A percentile compares a stretch with the other conserved stretches of the same genome.
Conservation (phyloP, 2,329 filamentous ascomycete species). For the Ustilaginoidea virens region DNA sequence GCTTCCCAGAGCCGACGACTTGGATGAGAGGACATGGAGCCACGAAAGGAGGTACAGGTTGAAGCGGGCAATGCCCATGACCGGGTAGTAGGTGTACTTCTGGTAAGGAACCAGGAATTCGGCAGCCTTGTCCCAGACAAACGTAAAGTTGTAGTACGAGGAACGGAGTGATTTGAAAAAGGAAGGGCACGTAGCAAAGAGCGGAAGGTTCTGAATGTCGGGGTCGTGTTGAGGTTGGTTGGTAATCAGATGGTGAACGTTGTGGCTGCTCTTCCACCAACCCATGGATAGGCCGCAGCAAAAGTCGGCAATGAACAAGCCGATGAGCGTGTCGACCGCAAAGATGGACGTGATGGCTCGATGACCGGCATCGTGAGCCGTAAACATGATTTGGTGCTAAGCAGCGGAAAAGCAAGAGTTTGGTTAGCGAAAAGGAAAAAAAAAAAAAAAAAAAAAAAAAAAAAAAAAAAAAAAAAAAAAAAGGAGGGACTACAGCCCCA, state of each 20-base stretch:
- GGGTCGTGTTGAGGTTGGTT: conserved; percentile 47
- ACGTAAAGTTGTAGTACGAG: conserved; percentile 49
- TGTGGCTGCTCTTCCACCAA: conserved; percentile 57
- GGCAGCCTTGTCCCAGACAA: conserved; percentile 46
- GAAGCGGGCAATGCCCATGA: conserved; percentile 54
- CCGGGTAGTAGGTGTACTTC: conserved; percentile 52
- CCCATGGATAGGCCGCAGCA: conserved; percentile 50
- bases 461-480: too few species aligned
- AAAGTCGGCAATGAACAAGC: conserved; percentile 47
- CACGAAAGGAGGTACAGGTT: conserved; percentile 56
- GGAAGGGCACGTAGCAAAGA: conserved; percentile 50
- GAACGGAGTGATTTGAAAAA: conserved; percentile 50
- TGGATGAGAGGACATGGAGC: conserved; percentile 43
- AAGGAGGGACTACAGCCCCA: too few species aligned
- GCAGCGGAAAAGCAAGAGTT: too few species aligned
- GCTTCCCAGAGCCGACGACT: conserved; percentile 38
- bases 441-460: too few species aligned
- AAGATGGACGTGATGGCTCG: conserved; percentile 46
- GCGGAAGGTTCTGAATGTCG: conserved; percentile 50
- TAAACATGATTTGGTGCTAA: conserved; percentile 58
- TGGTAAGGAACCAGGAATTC: conserved; percentile 45
- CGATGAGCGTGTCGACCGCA: conserved; percentile 41
- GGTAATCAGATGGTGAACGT: conserved; percentile 51
- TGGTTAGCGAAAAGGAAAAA: too few species aligned
- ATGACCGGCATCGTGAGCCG: conserved; percentile 50